These are phyloP conservation scores for Metahyphopichia silvanorum DNA, from an alignment of 805 yeast species.

Conservation along the genomic window DNA sequence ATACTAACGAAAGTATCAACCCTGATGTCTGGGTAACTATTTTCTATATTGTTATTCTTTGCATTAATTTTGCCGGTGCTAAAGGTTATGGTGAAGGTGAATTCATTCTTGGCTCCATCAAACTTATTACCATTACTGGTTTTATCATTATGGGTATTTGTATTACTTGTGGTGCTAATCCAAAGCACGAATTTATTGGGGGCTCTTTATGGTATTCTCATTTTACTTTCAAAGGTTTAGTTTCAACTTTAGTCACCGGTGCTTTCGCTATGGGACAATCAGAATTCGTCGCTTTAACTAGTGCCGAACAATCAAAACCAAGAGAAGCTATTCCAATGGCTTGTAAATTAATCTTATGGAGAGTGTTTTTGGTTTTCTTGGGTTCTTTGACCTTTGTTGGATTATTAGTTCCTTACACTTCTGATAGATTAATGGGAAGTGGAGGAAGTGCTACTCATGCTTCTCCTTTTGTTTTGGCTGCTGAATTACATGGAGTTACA, in stretches of 20 bases:
- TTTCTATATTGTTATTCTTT: constrained; percentile 43
- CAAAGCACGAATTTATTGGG: constrained; percentile 28
- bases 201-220: constrained; percentile 29
- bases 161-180: constrained; percentile 36
- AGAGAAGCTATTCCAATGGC: constrained; percentile 37
- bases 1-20: constrained; percentile 26
- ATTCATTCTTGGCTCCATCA: constrained; percentile 34
- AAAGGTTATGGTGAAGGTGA: constrained; percentile 47
- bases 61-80: constrained; percentile 45
- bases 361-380: constrained; percentile 35
- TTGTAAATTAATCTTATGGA: constrained; percentile 38
- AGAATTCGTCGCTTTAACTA: constrained; percentile 37
- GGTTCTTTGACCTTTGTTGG: constrained; percentile 39
- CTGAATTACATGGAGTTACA: constrained; percentile 34
- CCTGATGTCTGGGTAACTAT: constrained; percentile 58
- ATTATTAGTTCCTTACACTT: constrained; percentile 34
- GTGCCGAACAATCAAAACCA: constrained; percentile 39
- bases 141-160: constrained; percentile 40
- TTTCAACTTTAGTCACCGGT: constrained; percentile 37
- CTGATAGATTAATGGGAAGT: constrained; percentile 32
- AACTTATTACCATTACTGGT: constrained; percentile 35
- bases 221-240: constrained; percentile 38
- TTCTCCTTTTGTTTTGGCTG: constrained; percentile 42
- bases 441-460: constrained; percentile 31
- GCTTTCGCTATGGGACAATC: constrained; percentile 40